Conservation (phyloP, 129 eudicot genomes). For the Chrysanthemum lavandulifolium region DNA sequence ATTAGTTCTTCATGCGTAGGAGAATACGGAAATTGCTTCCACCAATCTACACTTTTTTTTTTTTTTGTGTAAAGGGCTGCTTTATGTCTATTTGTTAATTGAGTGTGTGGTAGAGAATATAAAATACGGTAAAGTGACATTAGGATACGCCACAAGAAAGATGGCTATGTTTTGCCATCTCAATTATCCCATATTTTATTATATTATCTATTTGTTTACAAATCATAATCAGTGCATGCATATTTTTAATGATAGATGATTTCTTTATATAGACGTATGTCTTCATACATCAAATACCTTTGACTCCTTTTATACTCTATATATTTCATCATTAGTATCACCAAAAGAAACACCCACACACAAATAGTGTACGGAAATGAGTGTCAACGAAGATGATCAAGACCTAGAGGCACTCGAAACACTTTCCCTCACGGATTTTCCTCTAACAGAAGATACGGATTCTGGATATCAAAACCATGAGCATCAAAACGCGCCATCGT, state of each 20-base stretch:
- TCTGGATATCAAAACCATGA: conserved; percentile 22
- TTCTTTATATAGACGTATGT: conserved; percentile 28
- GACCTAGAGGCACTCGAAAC: conserved; percentile 49
- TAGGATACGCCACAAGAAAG: conserved; percentile 26
- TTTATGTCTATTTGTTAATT: neutral
- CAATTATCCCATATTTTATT: conserved; percentile 20
- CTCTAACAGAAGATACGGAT: conserved; percentile 27
- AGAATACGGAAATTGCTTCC: too few species aligned
- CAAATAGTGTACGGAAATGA: conserved; percentile 22
- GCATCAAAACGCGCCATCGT: conserved; percentile 1
- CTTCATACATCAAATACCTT: conserved; percentile 24
- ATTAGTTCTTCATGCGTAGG: too few species aligned
- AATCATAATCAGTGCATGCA: conserved; percentile 18
- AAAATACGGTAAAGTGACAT: conserved; percentile 19
- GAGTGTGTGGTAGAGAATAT: conserved; percentile 20
- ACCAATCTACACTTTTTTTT: too few species aligned
- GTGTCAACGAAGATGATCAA: conserved; percentile 26
- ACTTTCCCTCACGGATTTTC: conserved; percentile 58
- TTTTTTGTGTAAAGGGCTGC: too few species aligned
- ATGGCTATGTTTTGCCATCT: conserved; percentile 28
- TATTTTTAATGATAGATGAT: conserved; percentile 16
- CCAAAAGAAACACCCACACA: conserved; percentile 1
- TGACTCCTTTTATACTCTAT: conserved; percentile 21
- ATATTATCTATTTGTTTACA: neutral
- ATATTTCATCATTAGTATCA: conserved; percentile 15